Evolutionary conservation across 208 protist genomes (phyloP).

Genomic region (Leishmania arabica): DNA sequence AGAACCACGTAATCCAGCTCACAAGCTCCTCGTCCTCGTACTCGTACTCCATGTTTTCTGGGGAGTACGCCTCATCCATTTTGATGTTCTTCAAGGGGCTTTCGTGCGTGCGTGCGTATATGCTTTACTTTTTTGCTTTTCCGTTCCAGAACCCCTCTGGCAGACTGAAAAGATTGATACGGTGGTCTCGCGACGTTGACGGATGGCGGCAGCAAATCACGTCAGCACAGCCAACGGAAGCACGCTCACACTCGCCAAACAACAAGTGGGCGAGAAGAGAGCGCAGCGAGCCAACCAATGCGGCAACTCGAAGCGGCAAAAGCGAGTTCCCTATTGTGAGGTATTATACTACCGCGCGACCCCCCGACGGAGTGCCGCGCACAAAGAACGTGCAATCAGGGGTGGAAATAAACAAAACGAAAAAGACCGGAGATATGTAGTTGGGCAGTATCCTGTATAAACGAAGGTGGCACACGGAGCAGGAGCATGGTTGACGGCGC

Average conservation of each 20-base stretch:
- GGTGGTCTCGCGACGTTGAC: background rate
- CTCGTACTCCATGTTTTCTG: constrained; percentile 54
- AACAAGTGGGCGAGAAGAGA: background rate
- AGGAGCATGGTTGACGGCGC: background rate
- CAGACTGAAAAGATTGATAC: background rate
- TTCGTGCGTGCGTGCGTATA: no score
- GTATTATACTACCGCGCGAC: background rate
- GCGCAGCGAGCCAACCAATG: background rate
- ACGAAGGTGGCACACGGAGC: background rate
- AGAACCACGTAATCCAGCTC: constrained; percentile 98
- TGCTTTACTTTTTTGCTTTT: background rate
- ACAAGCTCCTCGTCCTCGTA: constrained; percentile 93
- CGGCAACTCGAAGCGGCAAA: background rate
- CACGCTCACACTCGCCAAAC: background rate
- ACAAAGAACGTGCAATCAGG: background rate
- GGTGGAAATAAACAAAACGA: background rate
- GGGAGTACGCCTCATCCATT: constrained; percentile 54
- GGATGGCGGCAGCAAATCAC: background rate
- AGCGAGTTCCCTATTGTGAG: background rate
- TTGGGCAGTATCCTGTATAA: background rate
- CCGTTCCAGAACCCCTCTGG: background rate
- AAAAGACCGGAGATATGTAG: background rate
- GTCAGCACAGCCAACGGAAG: background rate
- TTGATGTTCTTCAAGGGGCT: background rate
- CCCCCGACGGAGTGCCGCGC: no score